These are phyloP conservation scores for Lyophyllum decastes DNA, from an alignment of 768 basidiomycete genomes.

Conservation along the genomic window DNA sequence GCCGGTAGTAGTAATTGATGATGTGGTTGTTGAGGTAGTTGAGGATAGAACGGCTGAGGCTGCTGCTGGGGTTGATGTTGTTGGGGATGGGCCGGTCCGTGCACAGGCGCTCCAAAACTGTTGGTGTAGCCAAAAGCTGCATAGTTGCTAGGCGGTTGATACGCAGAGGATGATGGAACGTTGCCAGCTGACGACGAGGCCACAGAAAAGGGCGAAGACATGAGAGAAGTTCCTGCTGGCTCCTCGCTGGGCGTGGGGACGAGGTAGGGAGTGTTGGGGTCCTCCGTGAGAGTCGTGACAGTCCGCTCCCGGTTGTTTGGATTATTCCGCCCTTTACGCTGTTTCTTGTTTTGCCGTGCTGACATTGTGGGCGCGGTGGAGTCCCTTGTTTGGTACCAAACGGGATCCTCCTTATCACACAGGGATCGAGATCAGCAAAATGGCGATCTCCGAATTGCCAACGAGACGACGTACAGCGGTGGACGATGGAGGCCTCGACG, in stretches of 20 bases:
- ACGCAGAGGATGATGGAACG: slow-evolving; percentile 25
- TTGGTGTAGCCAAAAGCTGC: slow-evolving; percentile 35
- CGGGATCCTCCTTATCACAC: slow-evolving; percentile 6
- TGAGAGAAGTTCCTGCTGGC: slow-evolving; percentile 34
- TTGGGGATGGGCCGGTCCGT: slow-evolving; percentile 27
- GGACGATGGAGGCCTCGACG: background rate
- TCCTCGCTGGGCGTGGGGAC: slow-evolving; percentile 55
- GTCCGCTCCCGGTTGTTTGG: slow-evolving; percentile 62
- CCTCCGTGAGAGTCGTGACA: slow-evolving; percentile 66
- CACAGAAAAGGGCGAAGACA: slow-evolving; percentile 40
- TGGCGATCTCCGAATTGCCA: slow-evolving; percentile 17
- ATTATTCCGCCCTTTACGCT: slow-evolving; percentile 55
- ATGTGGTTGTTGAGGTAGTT: slow-evolving; percentile 20
- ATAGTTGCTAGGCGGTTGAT: slow-evolving; percentile 37
- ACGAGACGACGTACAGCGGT: slow-evolving; percentile 3
- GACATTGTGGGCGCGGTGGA: slow-evolving; percentile 40
- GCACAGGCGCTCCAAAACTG: slow-evolving; percentile 29
- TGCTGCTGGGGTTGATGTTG: slow-evolving; percentile 25
- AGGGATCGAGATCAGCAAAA: slow-evolving; percentile 20
- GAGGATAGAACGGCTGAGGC: slow-evolving; percentile 21
- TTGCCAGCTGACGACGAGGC: slow-evolving; percentile 32
- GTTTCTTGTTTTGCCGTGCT: slow-evolving; percentile 64
- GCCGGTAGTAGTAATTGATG: slow-evolving; percentile 34
- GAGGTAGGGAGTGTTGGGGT: slow-evolving; percentile 54
- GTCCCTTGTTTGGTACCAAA: slow-evolving; percentile 20